Base-by-base conservation (phyloP, 2,329 filamentous ascomycete species). In the Botryotinia calthae region DNA sequence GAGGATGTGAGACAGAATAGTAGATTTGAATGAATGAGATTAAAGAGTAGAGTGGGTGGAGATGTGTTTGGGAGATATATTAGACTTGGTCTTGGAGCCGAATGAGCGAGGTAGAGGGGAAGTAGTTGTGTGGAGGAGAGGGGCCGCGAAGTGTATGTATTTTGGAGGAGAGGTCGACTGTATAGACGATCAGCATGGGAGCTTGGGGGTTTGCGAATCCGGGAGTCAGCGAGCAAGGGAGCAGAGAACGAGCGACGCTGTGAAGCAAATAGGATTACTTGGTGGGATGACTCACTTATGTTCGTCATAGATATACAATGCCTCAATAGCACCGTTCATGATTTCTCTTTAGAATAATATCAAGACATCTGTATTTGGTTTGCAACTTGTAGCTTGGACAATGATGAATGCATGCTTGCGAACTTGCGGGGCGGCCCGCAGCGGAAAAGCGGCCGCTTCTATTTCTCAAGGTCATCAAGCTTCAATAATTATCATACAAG, bases 241-340 rank as follows among this genome's bases (percentile, higher is more conserved):
- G n/a, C 16, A n/a, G 37, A 62, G 25, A 28, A 25, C 14, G 46
- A 22, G 62, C 77, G 72, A 82, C 81, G 78, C 25, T 2, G 59
- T 62, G 59, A 37, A 37, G 34, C 34, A 62, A 40, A 42, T 40
- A 42, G 12, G 1, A 42, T 51, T 51, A 31, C 31, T 22, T 18
- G 65, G 73, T 72, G 59, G 46, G 73, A 74, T 37, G 28, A 71
- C 87, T 80, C 85, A 97, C 95, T 95, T 94, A 84, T 95, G 90
- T 86, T 98, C 95, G 88, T 98, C 95, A 83, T 93, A 98, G 82
- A 99, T 94, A 86, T 98, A 95, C 80, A 99, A 87, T 81, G 95
- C 96, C 86, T 98, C 95, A 81, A 99, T 93, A 81, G 93, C 90
- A 84, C 93, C 90, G 85, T 88, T 93, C 92, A 95, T 95, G 82